phyloP scores from a whole-genome alignment of 148 eudicot species.

The Dysphania ambrosioides region DNA sequence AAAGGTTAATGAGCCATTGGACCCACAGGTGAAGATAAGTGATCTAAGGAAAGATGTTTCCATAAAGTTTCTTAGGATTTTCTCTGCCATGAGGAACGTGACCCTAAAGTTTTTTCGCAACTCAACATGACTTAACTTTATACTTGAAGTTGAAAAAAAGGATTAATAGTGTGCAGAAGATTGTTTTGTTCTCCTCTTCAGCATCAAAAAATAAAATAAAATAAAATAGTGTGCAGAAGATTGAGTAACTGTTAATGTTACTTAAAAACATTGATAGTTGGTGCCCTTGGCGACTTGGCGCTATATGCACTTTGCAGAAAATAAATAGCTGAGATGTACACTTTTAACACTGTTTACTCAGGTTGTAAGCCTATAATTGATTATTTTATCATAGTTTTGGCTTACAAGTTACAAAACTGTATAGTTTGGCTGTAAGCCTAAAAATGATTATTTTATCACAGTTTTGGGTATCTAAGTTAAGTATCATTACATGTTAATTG shows the following conservation, averaged over 20 bases:
- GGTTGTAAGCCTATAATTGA: neutral
- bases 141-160: neutral
- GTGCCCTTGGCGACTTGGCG: too few species aligned
- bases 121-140: neutral
- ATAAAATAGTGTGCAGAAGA: neutral
- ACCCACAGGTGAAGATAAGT: neutral
- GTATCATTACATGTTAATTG: neutral
- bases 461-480: neutral
- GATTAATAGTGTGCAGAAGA: neutral
- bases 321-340: neutral
- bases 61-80: too few species aligned
- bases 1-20: neutral
- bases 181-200: too few species aligned
- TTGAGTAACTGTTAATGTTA: neutral
- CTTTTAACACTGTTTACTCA: neutral
- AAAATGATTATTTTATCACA: neutral
- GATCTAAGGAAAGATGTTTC: neutral
- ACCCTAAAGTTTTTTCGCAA: neutral
- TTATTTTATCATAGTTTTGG: too few species aligned
- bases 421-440: neutral
- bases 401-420: too few species aligned
- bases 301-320: neutral
- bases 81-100: neutral
- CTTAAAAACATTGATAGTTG: neutral
- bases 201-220: too few species aligned